Conservation (phyloP, 2,329 filamentous ascomycete species). For the Fusarium nelsonii region DNA sequence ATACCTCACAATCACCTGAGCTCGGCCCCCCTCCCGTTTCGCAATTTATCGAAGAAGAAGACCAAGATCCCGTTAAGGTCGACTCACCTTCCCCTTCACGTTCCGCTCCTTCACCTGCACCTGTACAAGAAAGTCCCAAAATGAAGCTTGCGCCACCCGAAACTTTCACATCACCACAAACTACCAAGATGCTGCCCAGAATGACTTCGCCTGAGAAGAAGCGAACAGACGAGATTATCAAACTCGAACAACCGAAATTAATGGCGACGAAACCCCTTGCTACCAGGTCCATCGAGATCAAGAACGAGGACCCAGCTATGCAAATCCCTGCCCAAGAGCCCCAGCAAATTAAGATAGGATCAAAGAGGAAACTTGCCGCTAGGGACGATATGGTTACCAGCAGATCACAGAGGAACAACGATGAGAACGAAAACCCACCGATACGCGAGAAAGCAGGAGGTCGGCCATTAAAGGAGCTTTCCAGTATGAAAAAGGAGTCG, state of each 20-base stretch:
- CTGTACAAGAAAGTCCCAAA: constrained; percentile 42
- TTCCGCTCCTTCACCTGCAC: constrained; percentile 21
- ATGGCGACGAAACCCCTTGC: constrained; percentile 2
- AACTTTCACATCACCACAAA: constrained; percentile 49
- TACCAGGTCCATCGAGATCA: constrained; percentile 20
- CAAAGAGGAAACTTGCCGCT: constrained; percentile 70
- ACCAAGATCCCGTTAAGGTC: constrained; percentile 66
- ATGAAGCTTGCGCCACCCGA: constrained; percentile 50
- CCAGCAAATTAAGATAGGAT: constrained; percentile 58
- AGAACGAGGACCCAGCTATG: background rate
- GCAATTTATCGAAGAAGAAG: constrained; percentile 67
- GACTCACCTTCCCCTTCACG: constrained; percentile 59
- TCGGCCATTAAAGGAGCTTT: constrained; percentile 62
- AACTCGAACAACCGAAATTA: constrained; percentile 5
- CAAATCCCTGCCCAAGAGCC: constrained; percentile 35
- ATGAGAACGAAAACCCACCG: constrained; percentile 50
- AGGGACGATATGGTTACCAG: constrained; percentile 65
- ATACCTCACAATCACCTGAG: constrained; percentile 73
- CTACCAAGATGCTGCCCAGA: constrained; percentile 33
- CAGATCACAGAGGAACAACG: constrained; percentile 41
- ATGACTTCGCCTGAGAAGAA: constrained; percentile 50
- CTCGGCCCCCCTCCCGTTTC: constrained; percentile 74
- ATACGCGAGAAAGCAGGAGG: constrained; percentile 54
- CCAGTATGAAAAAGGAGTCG: constrained; percentile 57
- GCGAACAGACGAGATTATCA: constrained; percentile 13